Evolutionary conservation across 1,139 yeast species (phyloP).

Genomic region (Geotrichum bryndzae): DNA sequence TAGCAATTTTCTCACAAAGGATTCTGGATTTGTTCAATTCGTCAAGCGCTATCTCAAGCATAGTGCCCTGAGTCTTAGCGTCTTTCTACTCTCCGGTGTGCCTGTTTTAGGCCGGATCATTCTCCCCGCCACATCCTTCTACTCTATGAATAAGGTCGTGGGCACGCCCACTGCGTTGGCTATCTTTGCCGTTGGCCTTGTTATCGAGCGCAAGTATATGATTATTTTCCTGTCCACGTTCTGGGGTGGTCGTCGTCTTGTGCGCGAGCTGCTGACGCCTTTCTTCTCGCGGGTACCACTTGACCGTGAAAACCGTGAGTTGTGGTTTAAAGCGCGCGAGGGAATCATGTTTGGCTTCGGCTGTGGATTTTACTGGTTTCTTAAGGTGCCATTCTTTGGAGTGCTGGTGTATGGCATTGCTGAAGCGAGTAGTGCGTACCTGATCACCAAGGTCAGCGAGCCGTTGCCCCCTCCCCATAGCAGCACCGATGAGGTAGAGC

Average conservation of each 20-base stretch:
- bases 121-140: slow-evolving; percentile 41
- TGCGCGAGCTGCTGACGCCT: slow-evolving; percentile 46
- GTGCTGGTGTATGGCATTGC: slow-evolving; percentile 51
- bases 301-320: slow-evolving; percentile 40
- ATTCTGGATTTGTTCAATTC: background rate
- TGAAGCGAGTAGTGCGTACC: slow-evolving; percentile 49
- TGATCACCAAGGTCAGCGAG: slow-evolving; percentile 50
- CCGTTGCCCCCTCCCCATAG: slow-evolving; percentile 41
- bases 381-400: slow-evolving; percentile 45
- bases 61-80: slow-evolving; percentile 26
- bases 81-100: slow-evolving; percentile 32
- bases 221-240: slow-evolving; percentile 41
- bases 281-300: slow-evolving; percentile 49
- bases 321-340: slow-evolving; percentile 52
- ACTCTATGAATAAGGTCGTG: slow-evolving; percentile 41
- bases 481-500: slow-evolving; percentile 15
- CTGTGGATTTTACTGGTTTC: slow-evolving; percentile 43
- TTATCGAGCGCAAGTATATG: slow-evolving; percentile 37
- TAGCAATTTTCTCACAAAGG: background rate
- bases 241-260: slow-evolving; percentile 45
- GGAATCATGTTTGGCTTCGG: slow-evolving; percentile 58
- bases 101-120: slow-evolving; percentile 42
- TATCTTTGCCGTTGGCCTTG: slow-evolving; percentile 37
- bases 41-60: slow-evolving; percentile 27
- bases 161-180: slow-evolving; percentile 45